Evolutionary conservation across 2,329 filamentous ascomycete genomes (phyloP), one percentile per base, ranked within the genome.

Genomic region (Aspergillus hortae): DNA sequence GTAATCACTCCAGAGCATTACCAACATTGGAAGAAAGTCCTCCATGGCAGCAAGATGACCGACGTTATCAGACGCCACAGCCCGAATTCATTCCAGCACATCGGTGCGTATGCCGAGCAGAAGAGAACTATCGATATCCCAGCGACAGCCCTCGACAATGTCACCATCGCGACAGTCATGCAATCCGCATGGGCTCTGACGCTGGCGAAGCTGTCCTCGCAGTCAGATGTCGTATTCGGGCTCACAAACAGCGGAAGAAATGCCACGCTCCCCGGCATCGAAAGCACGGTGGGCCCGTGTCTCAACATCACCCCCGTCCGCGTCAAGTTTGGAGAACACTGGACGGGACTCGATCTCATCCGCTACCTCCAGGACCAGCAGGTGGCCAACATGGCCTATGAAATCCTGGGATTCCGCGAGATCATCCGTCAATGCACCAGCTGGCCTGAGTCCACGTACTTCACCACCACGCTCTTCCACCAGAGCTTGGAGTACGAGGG

Each of bases 301-400:
- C 85, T 85, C 76, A 85, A 88, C 59, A 84, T 87, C 61, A 77
- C 86, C 1, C 85, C 86, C 0, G 77, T 87, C 33, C 78, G 85
- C 17, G 78, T 88, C 12, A 71, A 70, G 25, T 82, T 88, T 60
- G 69, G 73, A 2, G 60, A 74, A 0, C 63, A 67, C 2, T 82
- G 80, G 77, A 81, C 75, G 3, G 79, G 71, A 0, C 56, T 74
- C 2, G 79, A 84, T 50, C 70, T 85, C 4, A 75, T 85, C 51
- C 70, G 73, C 14, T 68, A 74, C 51, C 74, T 84, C 17, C 80
- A 85, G 66, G 70, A 78, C 52, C 82, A 85, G 64, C 80, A 84
- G 61, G 74, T 83, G 41, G 74, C 78, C 45, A 79, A 77, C 57
- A 78, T 82, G 55, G 74, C 77, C 6, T 77, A 81, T 62, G 81